Percentiles rank a stretch among this genome's conserved stretches.
Conservation (phyloP, 2,329 filamentous ascomycete genomes). For the Arthrobotrys sphaeroides region DNA sequence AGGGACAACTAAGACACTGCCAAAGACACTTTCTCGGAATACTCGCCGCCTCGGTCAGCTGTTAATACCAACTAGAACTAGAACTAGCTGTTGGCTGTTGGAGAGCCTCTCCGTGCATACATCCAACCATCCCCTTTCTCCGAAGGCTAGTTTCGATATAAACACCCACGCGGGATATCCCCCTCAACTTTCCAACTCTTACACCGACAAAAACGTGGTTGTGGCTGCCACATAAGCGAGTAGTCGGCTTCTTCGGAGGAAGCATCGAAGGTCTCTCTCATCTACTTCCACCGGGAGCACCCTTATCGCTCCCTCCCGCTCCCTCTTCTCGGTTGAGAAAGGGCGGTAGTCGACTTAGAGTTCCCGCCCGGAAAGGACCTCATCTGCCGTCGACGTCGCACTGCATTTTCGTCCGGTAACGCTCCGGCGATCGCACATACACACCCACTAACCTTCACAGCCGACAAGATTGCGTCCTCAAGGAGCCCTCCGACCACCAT, state of each 20-base stretch:
- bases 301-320: neutral
- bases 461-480: slow-evolving; percentile 50
- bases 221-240: neutral
- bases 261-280: neutral
- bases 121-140: neutral
- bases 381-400: neutral
- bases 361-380: slow-evolving; percentile 1
- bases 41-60: neutral
- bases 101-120: neutral
- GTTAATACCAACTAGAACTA: neutral
- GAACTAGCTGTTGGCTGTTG: neutral
- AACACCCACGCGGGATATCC: neutral
- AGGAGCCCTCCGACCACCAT: slow-evolving; percentile 13
- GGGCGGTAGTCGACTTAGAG: neutral
- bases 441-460: neutral
- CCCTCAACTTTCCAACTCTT: neutral
- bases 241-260: neutral
- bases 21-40: slow-evolving; percentile 7
- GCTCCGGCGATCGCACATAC: neutral
- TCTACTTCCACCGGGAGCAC: too few species aligned
- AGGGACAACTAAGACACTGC: slow-evolving; percentile 1
- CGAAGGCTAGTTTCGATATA: neutral
- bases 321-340: neutral
- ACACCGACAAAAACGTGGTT: neutral
- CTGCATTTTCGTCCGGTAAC: neutral